These are phyloP conservation scores for Aphanomyces invadans DNA, from an alignment of 352 stramenopile genomes.

Conservation along the genomic window DNA sequence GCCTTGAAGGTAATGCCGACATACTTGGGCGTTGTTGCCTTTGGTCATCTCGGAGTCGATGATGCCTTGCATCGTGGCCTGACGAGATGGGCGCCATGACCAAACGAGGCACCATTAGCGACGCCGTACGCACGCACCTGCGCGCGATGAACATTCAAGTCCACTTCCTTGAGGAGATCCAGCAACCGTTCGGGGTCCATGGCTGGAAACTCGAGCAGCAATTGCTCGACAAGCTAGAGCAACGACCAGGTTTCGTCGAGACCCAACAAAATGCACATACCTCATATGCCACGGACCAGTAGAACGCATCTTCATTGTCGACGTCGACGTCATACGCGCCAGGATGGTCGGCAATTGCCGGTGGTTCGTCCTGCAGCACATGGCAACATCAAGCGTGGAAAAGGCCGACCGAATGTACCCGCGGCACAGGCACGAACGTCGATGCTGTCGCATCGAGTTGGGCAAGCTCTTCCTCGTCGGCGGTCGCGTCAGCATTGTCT, in stretches of 20 bases:
- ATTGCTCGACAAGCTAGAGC: constrained; percentile 58
- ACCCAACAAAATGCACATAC: constrained; percentile 30
- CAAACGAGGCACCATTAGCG: no score
- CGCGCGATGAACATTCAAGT: constrained; percentile 63
- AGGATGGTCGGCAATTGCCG: constrained; percentile 22
- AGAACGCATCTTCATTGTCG: constrained; percentile 74
- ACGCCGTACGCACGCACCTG: constrained; percentile 36
- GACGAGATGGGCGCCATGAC: constrained; percentile 44
- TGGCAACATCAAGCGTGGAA: no score
- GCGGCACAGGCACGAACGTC: constrained; percentile 1
- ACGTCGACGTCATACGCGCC: constrained; percentile 27
- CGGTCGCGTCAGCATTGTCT: not conserved
- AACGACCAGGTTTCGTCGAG: constrained; percentile 20
- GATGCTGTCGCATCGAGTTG: constrained; percentile 21
- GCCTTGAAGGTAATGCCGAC: constrained; percentile 70
- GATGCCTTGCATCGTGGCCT: constrained; percentile 40
- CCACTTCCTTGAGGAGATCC: constrained; percentile 63
- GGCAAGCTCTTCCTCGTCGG: not conserved
- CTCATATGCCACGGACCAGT: constrained; percentile 80
- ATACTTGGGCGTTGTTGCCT: constrained; percentile 54
- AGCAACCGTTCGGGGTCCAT: constrained; percentile 63
- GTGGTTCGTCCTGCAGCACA: not conserved
- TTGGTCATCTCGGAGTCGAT: constrained; percentile 59
- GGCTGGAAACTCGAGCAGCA: constrained; percentile 78
- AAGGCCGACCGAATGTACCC: no score